Conservation (phyloP, 1,139 yeast genomes). For the Blastobotrys arbuscula region DNA sequence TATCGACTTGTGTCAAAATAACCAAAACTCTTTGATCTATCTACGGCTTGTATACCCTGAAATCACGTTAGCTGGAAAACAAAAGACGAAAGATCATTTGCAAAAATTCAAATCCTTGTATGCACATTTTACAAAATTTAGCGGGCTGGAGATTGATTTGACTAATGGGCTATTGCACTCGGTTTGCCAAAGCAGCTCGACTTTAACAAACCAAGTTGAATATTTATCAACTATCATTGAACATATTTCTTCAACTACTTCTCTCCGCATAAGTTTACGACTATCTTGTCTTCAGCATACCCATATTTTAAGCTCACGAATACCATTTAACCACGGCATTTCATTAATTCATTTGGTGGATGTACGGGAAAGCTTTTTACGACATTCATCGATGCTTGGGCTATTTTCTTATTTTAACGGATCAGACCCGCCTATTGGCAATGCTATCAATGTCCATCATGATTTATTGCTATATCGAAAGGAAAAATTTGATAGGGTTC, state of each 20-base stretch:
- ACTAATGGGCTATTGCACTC: slow-evolving; percentile 14
- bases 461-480: slow-evolving; percentile 11
- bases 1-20: slow-evolving; percentile 12
- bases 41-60: slow-evolving; percentile 15
- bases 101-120: slow-evolving; percentile 9
- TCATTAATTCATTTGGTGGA: slow-evolving; percentile 16
- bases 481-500: slow-evolving; percentile 5
- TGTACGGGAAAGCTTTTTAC: slow-evolving; percentile 13
- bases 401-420: slow-evolving; percentile 14
- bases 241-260: slow-evolving; percentile 5
- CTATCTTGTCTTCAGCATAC: slow-evolving; percentile 14
- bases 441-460: slow-evolving; percentile 6
- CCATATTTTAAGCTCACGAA: slow-evolving; percentile 11
- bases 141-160: slow-evolving; percentile 17
- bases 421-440: slow-evolving; percentile 12
- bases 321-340: slow-evolving; percentile 6
- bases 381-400: slow-evolving; percentile 11
- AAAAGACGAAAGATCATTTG: slow-evolving; percentile 9
- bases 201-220: slow-evolving; percentile 7
- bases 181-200: slow-evolving; percentile 8
- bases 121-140: slow-evolving; percentile 10
- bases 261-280: slow-evolving; percentile 10
- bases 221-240: slow-evolving; percentile 9
- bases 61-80: slow-evolving; percentile 11
- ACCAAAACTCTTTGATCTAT: slow-evolving; percentile 11